These are phyloP conservation scores for Pterocarpus santalinus DNA, from an alignment of 306 rosid species.

Conservation along the genomic window DNA sequence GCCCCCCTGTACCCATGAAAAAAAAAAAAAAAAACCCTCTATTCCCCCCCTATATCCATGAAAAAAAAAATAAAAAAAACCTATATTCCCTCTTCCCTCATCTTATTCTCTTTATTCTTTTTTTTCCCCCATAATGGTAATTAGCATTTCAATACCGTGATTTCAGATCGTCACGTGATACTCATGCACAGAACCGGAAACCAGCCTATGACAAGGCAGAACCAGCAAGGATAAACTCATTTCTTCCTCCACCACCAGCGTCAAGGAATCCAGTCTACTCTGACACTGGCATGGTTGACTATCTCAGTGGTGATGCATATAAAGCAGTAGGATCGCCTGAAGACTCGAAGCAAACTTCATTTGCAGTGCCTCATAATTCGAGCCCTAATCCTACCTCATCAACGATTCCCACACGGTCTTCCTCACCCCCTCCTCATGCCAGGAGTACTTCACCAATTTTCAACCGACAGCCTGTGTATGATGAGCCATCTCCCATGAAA, in stretches of 20 bases:
- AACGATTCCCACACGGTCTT: constrained; percentile 48
- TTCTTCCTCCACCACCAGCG: constrained; percentile 90
- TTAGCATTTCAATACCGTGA: constrained; percentile 40
- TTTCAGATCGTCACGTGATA: constrained; percentile 80
- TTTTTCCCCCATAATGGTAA: constrained; percentile 9
- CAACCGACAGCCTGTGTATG: constrained; percentile 66
- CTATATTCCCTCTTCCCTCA: not conserved
- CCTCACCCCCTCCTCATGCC: constrained; percentile 55
- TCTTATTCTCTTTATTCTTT: constrained; percentile 9
- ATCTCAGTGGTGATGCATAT: constrained; percentile 89
- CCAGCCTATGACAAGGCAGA: constrained; percentile 62
- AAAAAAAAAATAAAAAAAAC: not conserved
- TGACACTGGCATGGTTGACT: constrained; percentile 74
- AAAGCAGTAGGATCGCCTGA: constrained; percentile 62
- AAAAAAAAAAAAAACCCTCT: not conserved
- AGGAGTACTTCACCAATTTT: constrained; percentile 56
- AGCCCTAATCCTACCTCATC: constrained; percentile 57
- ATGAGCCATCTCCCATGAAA: constrained; percentile 66
- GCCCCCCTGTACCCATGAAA: no score
- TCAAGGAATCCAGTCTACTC: constrained; percentile 70
- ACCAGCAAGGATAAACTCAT: constrained; percentile 56
- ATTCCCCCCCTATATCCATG: not conserved
- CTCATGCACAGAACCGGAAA: constrained; percentile 58
- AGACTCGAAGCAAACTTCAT: constrained; percentile 58
- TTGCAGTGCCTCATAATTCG: constrained; percentile 52